Percentiles rank a stretch among this genome's conserved stretches.
Conservation (phyloP, 768 basidiomycete genomes). For the Xanthoconium purpureum region DNA sequence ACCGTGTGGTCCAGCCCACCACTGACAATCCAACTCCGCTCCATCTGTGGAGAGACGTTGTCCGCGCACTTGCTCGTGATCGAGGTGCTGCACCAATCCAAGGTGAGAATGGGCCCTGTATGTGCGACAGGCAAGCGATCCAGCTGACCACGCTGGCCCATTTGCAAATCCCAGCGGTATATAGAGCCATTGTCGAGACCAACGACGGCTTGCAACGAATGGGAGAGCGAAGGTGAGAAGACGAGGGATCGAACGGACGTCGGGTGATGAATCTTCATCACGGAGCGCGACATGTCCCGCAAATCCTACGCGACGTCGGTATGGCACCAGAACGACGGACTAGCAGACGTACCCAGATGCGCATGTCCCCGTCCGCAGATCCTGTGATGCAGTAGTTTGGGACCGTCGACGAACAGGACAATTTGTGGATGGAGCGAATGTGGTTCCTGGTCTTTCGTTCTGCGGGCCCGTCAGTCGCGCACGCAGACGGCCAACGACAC, state of each 20-base stretch:
- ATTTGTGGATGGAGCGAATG: constrained; percentile 64
- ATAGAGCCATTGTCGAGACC: constrained; percentile 71
- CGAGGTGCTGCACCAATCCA: constrained; percentile 63
- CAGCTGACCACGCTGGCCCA: constrained; percentile 70
- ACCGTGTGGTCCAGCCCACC: constrained; percentile 78
- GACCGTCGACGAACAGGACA: constrained; percentile 65
- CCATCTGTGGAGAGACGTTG: constrained; percentile 9
- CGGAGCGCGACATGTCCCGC: constrained; percentile 64
- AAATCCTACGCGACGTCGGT: constrained; percentile 50
- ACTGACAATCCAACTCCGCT: constrained; percentile 71
- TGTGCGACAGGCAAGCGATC: constrained; percentile 76
- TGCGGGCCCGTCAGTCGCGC: constrained; percentile 28
- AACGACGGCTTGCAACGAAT: constrained; percentile 66
- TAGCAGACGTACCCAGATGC: constrained; percentile 62
- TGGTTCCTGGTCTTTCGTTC: constrained; percentile 69
- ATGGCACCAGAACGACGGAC: background rate
- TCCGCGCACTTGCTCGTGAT: constrained; percentile 17
- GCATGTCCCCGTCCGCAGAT: constrained; percentile 76
- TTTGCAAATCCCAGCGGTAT: constrained; percentile 76
- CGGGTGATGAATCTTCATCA: constrained; percentile 70
- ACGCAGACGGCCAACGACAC: constrained; percentile 18
- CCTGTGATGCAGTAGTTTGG: constrained; percentile 75
- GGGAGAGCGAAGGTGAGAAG: constrained; percentile 63
- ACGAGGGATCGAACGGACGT: constrained; percentile 65
- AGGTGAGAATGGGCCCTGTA: constrained; percentile 61